Evolutionary conservation across 108 stramenopile genomes (phyloP), one percentile per base, ranked within the genome.

Genomic region (Cyclotella atomus): DNA sequence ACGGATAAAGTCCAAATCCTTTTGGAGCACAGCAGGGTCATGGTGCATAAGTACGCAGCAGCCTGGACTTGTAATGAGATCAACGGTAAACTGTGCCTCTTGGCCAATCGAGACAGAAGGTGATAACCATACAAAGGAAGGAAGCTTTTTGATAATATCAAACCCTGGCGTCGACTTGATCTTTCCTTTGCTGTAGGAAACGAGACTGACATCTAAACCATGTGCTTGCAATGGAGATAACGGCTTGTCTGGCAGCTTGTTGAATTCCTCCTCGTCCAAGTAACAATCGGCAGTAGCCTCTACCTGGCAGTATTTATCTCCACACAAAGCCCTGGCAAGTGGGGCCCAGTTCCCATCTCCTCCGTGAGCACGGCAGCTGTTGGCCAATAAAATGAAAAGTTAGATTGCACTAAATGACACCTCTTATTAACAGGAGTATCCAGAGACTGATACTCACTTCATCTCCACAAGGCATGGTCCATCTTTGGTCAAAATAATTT

Each of bases 381-480:
- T n/a, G n/a, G n/a, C n/a, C n/a, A n/a, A n/a, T n/a, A n/a, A n/a
- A n/a, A n/a, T n/a, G n/a, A n/a, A n/a, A n/a, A n/a, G n/a, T n/a
- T n/a, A n/a, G n/a, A n/a, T n/a, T n/a, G n/a, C n/a, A n/a, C n/a
- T n/a, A n/a, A n/a, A n/a, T n/a, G n/a, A n/a, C n/a, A n/a, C n/a
- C n/a, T n/a, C n/a, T n/a, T n/a, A n/a, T n/a, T n/a, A n/a, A n/a
- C n/a, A n/a, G n/a, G n/a, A n/a, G n/a, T n/a, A n/a, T n/a, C n/a
- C n/a, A n/a, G n/a, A n/a, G n/a, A n/a, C n/a, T n/a, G n/a, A n/a
- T n/a, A n/a, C n/a, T n/a, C n/a, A n/a, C 47, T 97, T 97, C 79
- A 97, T 95, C 75, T 97, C 97, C 0, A 98, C 96, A 2, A 98
- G 84, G 75, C 95, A 97, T 17, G 96, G 95, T 25, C 91, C 95